Percentiles rank a stretch among this genome's conserved stretches.
These are phyloP conservation scores for Eucalyptus victrix DNA, from an alignment of 345 rosid genomes.

Conservation along the genomic window DNA sequence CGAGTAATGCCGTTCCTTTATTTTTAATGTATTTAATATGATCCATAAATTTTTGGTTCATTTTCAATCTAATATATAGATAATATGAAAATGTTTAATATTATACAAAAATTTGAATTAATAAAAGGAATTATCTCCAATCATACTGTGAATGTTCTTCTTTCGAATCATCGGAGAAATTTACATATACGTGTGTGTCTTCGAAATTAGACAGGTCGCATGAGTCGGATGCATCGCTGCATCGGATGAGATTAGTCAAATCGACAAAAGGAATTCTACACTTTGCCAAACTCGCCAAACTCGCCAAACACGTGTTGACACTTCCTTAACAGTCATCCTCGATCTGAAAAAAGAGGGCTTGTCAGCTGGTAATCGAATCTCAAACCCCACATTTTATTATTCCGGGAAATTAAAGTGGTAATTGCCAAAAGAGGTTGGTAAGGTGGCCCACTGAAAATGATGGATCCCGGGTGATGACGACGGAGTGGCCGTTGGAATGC, in stretches of 20 bases:
- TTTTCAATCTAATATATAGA: rapidly evolving
- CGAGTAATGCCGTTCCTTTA: rapidly evolving
- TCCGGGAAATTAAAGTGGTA: not conserved
- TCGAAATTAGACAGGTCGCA: not conserved
- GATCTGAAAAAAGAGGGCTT: not conserved
- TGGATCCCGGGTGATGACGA: not conserved
- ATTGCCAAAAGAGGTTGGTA: not conserved
- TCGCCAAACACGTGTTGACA: not conserved
- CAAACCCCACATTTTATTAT: not conserved
- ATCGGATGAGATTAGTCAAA: not conserved
- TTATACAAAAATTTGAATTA: no score
- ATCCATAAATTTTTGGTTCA: rapidly evolving
- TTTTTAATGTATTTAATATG: no score
- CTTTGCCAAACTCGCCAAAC: not conserved
- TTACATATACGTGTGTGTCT: not conserved
- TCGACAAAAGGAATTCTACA: not conserved
- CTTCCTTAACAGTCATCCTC: not conserved
- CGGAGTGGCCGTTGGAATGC: not conserved
- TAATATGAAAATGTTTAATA: no score
- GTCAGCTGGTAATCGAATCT: not conserved
- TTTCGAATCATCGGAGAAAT: not conserved
- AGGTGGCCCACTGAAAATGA: not conserved
- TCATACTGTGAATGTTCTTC: not conserved
- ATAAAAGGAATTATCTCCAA: no score
- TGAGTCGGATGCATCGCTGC: no score